Evolutionary conservation across 2,329 filamentous ascomycete genomes (phyloP).

Genomic region (Bipolaris victoriae): DNA sequence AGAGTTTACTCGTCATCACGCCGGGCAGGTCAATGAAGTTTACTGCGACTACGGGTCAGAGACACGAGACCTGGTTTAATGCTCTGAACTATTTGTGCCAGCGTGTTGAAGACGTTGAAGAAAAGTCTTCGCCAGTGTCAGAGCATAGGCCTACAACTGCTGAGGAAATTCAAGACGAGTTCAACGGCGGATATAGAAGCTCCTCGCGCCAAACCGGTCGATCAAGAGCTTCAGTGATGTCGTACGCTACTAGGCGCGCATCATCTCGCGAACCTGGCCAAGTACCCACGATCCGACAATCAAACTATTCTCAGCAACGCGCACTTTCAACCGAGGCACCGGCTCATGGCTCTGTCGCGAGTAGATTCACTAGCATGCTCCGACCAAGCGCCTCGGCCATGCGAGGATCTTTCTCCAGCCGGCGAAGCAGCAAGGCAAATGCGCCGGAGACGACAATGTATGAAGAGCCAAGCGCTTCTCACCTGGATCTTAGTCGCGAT

Average conservation of each 20-base stretch:
- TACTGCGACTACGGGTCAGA: conserved; percentile 88
- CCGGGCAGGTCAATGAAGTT: conserved; percentile 91
- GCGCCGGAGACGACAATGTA: conserved; percentile 45
- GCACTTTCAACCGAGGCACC: conserved; percentile 42
- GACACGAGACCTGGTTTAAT: conserved; percentile 99
- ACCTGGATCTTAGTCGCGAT: conserved; percentile 77
- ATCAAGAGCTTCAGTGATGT: conserved; percentile 70
- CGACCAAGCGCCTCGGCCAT: conserved; percentile 49
- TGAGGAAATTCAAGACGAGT: conserved; percentile 70
- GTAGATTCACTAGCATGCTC: conserved; percentile 55
- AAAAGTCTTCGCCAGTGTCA: conserved; percentile 29
- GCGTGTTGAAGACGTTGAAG: conserved; percentile 63
- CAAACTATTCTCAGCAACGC: conserved; percentile 38
- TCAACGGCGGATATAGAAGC: conserved; percentile 70
- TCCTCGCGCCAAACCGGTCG: conserved; percentile 60
- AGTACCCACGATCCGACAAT: conserved; percentile 56
- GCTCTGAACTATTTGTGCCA: conserved; percentile 91
- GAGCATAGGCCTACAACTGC: conserved; percentile 56
- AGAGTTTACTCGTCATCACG: conserved; percentile 89
- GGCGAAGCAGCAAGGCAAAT: conserved; percentile 50
- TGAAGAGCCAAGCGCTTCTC: conserved; percentile 68
- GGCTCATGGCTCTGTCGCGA: conserved; percentile 53
- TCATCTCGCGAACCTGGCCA: conserved; percentile 48
- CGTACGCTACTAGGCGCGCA: conserved; percentile 70
- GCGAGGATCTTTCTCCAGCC: conserved; percentile 58